Percentiles rank a stretch among this genome's conserved stretches.
Conservation (phyloP, 1,284 basidiomycete genomes). For the Ustilago tritici region DNA sequence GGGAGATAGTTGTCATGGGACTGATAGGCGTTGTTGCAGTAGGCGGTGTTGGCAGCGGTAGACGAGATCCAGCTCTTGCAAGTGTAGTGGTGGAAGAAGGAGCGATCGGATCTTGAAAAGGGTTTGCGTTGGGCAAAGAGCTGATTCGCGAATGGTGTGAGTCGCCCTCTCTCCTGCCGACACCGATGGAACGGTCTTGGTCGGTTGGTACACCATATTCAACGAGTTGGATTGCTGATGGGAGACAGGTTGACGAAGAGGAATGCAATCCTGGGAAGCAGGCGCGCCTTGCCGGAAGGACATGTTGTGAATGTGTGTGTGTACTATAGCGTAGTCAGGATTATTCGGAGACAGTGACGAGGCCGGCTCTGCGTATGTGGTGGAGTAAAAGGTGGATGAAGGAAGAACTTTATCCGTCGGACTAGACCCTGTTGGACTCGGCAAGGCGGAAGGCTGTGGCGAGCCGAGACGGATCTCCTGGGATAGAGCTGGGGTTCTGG, state of each 20-base stretch:
- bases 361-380: constrained; percentile 15
- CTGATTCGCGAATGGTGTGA: constrained; percentile 16
- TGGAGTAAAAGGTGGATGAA: constrained; percentile 11
- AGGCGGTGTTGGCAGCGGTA: constrained; percentile 33
- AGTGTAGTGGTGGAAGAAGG: constrained; percentile 4
- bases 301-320: neutral
- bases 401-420: constrained; percentile 16
- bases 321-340: constrained; percentile 19
- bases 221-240: constrained; percentile 24
- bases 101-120: constrained; percentile 23
- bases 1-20: constrained; percentile 9
- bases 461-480: constrained; percentile 31
- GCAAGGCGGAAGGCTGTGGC: neutral
- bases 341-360: constrained; percentile 25
- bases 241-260: neutral
- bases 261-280: neutral
- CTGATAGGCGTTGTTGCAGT: constrained; percentile 20
- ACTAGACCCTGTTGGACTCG: constrained; percentile 15
- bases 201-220: neutral
- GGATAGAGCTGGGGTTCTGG: constrained; percentile 31
- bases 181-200: neutral
- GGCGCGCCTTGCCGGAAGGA: constrained; percentile 11
- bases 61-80: constrained; percentile 22
- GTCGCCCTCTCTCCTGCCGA: neutral
- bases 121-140: constrained; percentile 14